Evolutionary conservation across 768 basidiomycete genomes (phyloP), one percentile per base, ranked within the genome.

Genomic region (Russula brevipes): DNA sequence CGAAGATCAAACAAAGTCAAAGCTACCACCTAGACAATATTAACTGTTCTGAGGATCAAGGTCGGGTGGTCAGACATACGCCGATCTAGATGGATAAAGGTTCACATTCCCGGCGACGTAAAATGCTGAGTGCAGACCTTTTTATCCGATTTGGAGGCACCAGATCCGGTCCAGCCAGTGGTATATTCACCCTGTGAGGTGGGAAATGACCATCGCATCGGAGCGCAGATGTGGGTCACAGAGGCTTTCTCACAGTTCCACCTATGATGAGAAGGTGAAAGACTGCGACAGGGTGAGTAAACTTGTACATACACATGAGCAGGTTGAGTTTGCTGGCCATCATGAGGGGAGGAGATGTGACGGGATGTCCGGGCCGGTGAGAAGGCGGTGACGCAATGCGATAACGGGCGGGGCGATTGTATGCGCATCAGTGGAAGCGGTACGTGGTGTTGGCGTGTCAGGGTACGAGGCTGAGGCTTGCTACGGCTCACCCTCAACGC

Each of bases 81-180:
- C 88, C 87, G 69, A 89, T 88, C 88, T 89, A 65, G 10, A 31
- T 44, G 49, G 49, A 54, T 45, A 54, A 11, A 24, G n/a, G 54
- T 49, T n/a, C 9, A 46, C 49, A 1, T 6, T 39, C 33, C n/a
- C 4, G 45, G 19, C 6, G 24, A 45, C 53, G n/a, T 45, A 35
- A n/a, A 50, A 17, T 2, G 7, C 14, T 41, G 19, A 36, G 24
- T 12, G 60, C 77, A 59, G 60, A 89, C 91, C 82, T 94, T 97
- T 77, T 96, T 96, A 77, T 96, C 94, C 5, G 93, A 95, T 71
- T 87, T 91, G 16, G 93, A 95, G 47, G 90, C 91, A n/a, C 94
- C 94, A 42, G 88, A 84, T 12, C 85, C 86, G 10, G 91, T 93
- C 90, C 91, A 96, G 72, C 94, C 94, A 56, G 94, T 96, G 65